Base-by-base conservation (phyloP, 345 rosid species). In the Dipteronia dyeriana region DNA sequence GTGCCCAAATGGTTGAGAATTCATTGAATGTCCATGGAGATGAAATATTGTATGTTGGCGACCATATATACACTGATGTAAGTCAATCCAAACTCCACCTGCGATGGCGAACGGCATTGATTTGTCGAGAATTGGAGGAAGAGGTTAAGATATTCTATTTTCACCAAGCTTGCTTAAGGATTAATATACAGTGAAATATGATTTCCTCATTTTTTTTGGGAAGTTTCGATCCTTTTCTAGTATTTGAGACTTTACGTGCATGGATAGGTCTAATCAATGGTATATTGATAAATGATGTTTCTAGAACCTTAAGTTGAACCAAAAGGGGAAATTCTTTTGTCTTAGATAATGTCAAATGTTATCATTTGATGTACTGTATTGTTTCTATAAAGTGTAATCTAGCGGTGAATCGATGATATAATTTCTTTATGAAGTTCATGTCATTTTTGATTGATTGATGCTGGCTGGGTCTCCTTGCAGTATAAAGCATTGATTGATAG, bases 31-130 rank as follows among this genome's bases (percentile, higher is more conserved):
- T 95, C 76, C 98, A 95, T 51, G 98, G 98, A n/a, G 98, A 95
- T 78, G 98, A 95, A 78, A 90, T 95, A 79, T 80, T 95, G 73
- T 95, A 93, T 81, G 98, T 95, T 10, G 98, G 98, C 71, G 98
- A 93, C 79, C 98, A 93, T 83, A 95, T 95, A 59, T 95, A 95
- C 87, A 93, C 98, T 75, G 98, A 95, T 87, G 98, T 95, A 54
- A 93, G 97, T 70, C 94, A 88, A 79, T 95, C 99, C 43, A 93
- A 95, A 88, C 91, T 93, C 62, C 97, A 95, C 86, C 87, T 90
- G 75, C 87, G 97, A 68, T 95, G 99, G 99, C 88, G 98, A 80
- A 95, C 99, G 12, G 96, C 98, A 11, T 82, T 95, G 49, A 91
- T 95, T 79, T 93, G 97, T 83, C 92, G 97, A 83, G 99, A 95